Base-by-base conservation (phyloP, 2,329 filamentous ascomycete genomes). In the Annulohypoxylon truncatum region DNA sequence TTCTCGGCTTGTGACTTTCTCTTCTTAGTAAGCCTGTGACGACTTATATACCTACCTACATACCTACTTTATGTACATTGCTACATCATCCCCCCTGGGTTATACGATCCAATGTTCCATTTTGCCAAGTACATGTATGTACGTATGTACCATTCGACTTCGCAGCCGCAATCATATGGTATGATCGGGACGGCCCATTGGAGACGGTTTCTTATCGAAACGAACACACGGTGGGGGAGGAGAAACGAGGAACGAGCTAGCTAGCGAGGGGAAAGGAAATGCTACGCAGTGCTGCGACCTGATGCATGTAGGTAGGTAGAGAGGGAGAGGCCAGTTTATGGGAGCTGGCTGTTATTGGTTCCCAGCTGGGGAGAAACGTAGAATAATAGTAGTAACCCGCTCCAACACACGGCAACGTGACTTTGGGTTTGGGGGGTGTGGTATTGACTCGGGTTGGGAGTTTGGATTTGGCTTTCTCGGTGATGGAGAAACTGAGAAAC, bases 351-450 rank as follows among this genome's bases (percentile, higher is more conserved):
- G 29, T 20, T 26, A 62, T 62, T 62, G 52, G 59, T 62, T 57
- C 59, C 59, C 31, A 10, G 22, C 28, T 15, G 31, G n/a, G 40
- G 26, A 46, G 28, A 46, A 38, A 42, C 24, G 38, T 48, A 31
- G 31, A 48, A 48, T 55, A n/a, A 2, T 42, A 48, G 38, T 55
- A n/a, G 3, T 42, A 58, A 38, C 54, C 61, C 61, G 61, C 61
- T 64, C 61, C 61, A 64, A 64, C 61, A 57, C 3, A 33, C 31
- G 54, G 61, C 61, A 64, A 64, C 61, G 61, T 64, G 61, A 64
- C 61, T 52, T 29, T 35, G n/a, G 24, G 52, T 29, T 35, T 9
- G 24, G 52, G 51, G 52, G 35, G 38, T 46, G 26, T 38, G n/a
- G 35, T 38, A 18, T 38, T 4, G 35, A 38, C 24, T 54, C n/a